Base-by-base conservation (phyloP, 2,329 filamentous ascomycete species). In the Calonectria pseudoturangicola region DNA sequence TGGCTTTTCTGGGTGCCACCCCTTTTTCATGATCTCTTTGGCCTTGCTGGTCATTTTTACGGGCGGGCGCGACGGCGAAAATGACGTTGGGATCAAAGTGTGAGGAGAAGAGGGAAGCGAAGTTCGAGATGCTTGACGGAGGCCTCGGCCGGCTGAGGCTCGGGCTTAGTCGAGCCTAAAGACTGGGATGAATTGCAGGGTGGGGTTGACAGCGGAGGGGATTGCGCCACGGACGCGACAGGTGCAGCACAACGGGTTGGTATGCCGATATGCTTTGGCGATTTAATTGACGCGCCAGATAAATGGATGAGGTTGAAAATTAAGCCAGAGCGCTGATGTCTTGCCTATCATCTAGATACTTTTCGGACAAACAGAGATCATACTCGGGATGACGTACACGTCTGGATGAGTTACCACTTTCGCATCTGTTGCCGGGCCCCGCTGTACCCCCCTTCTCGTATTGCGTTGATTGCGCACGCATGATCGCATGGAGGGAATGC, bases 1-100 rank as follows among this genome's bases (percentile, higher is more conserved):
- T 27, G 74, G 47, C 75, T 88, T 89, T 67, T 89, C 88, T 2
- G 88, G 86, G 72, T 88, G 87, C 88, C 88, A 90, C 8, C 87
- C 86, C n/a, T 85, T 84, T 79, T 90, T 90, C 73, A 88, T 82
- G 18, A 87, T 79, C 51, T 85, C 85, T 74, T 87, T 88, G 81
- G 87, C 85, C 64, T 86, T 85, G 54, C 50, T 68, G 4, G 86
- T 83, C 87, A 88, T 88, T 66, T 41, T 45, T 13, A 15, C n/a
- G 25, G 21, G 25, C 16, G 36, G 16, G 7, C 9, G 36, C 47
- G 58, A 33, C 5, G 28, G 25, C 36, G 27, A 36, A 33, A 18
- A 27, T 2, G 54, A 41, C n/a, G 33, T 16, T 16, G 25, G 13
- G 43, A 10, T 13, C 30, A 7, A 45, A 27, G 27, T 13, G 45